Percentiles rank a stretch among this genome's conserved stretches.
These are phyloP conservation scores for Saccharomyces mikatae DNA, from an alignment of 805 yeast genomes.

Conservation along the genomic window DNA sequence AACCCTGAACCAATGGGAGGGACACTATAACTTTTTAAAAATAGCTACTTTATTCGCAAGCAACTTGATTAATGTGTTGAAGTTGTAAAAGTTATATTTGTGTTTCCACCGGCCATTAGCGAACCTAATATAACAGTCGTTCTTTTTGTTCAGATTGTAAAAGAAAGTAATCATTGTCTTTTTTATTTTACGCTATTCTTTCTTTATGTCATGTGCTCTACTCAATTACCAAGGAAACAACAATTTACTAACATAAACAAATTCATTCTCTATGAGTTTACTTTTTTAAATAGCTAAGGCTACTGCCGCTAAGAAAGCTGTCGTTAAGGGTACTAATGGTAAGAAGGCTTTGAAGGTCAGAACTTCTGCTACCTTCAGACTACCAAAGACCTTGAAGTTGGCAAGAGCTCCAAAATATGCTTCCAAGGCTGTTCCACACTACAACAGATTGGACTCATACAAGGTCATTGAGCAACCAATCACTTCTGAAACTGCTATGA, in stretches of 20 bases:
- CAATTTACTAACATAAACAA: conserved; percentile 13
- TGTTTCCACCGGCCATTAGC: too few species aligned
- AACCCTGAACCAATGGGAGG: not conserved
- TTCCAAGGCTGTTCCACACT: conserved; percentile 93
- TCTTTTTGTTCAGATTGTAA: not conserved
- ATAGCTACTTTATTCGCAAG: not conserved
- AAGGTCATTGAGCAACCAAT: conserved; percentile 89
- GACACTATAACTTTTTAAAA: not conserved
- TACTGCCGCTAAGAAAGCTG: conserved; percentile 97
- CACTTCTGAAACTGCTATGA: conserved; percentile 97
- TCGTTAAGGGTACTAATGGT: conserved; percentile 91
- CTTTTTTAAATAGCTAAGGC: conserved; percentile 52
- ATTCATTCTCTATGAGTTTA: conserved; percentile 6
- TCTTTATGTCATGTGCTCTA: not conserved
- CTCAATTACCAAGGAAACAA: not conserved
- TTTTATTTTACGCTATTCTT: not conserved
- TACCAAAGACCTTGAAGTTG: conserved; percentile 93
- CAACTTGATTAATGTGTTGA: not conserved
- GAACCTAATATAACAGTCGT: not conserved
- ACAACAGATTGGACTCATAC: conserved; percentile 94
- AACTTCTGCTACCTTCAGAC: conserved; percentile 90
- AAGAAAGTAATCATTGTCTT: not conserved
- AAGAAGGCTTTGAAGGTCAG: conserved; percentile 88
- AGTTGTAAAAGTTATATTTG: not conserved
- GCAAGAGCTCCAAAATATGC: conserved; percentile 94